Evolutionary conservation across 169 alveolate species (phyloP).

Genomic region (Plasmodium berghei): DNA sequence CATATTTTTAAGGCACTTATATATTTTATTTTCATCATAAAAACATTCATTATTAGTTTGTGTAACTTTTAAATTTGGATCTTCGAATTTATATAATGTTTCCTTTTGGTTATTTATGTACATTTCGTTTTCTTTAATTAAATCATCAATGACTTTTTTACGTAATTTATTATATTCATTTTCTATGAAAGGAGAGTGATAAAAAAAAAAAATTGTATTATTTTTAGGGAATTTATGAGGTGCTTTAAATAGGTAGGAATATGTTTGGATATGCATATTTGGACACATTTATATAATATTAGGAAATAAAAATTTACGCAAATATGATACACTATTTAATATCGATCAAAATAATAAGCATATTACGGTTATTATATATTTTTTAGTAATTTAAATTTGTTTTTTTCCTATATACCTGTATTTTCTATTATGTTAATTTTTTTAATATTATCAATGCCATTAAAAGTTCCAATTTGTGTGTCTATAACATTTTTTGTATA

Average conservation of each 20-base stretch:
- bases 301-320: too few relatives aligned
- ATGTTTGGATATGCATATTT: too few relatives aligned
- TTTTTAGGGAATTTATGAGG: too few relatives aligned
- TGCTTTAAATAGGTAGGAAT: too few relatives aligned
- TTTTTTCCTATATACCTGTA: neutral
- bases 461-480: neutral
- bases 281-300: too few relatives aligned
- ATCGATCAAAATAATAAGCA: too few relatives aligned
- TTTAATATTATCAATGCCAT: neutral
- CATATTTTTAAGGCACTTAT: slow-evolving; percentile 65
- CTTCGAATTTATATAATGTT: neutral
- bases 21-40: slow-evolving; percentile 55
- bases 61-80: neutral
- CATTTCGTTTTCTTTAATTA: slow-evolving; percentile 34
- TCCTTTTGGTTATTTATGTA: slow-evolving; percentile 32
- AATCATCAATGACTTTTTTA: slow-evolving; percentile 15
- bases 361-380: too few relatives aligned
- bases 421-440: neutral
- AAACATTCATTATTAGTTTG: slow-evolving; percentile 52
- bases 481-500: neutral
- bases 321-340: too few relatives aligned
- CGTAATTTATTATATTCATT: slow-evolving; percentile 12
- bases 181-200: slow-evolving; percentile 6
- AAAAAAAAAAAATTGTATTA: neutral
- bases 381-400: too few relatives aligned